Evolutionary conservation across 495 filamentous ascomycete genomes (phyloP).

Genomic region (Chaetomium tenue): DNA sequence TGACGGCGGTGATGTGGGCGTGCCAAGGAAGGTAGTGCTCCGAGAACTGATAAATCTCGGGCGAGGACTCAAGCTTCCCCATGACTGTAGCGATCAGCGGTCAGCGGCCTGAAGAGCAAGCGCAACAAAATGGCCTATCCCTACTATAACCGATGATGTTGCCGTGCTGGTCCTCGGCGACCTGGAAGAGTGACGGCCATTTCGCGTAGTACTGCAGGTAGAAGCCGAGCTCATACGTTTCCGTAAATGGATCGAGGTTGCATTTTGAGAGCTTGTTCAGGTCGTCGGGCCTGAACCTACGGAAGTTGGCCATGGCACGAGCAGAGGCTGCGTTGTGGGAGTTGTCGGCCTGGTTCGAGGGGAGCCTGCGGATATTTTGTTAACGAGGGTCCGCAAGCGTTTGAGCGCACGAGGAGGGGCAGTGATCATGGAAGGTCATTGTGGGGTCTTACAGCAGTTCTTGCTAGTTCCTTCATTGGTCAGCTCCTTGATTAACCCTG

Average conservation of each 20-base stretch:
- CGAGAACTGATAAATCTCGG: constrained; percentile 63
- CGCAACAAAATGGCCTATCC: constrained; percentile 22
- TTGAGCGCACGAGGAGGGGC: no score
- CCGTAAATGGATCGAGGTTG: constrained; percentile 91
- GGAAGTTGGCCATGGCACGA: constrained; percentile 47
- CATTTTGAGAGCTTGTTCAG: constrained; percentile 67
- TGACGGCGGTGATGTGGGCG: constrained; percentile 94
- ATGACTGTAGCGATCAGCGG: constrained; percentile 62
- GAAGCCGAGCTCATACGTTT: constrained; percentile 93
- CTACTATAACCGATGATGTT: constrained; percentile 91
- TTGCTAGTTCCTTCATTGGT: not conserved
- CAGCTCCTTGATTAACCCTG: not conserved
- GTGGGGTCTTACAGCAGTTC: not conserved
- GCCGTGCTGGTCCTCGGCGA: constrained; percentile 75
- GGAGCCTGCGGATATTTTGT: not conserved
- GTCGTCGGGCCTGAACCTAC: constrained; percentile 46
- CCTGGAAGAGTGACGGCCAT: constrained; percentile 91
- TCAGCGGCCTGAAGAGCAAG: not conserved
- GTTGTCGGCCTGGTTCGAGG: not conserved
- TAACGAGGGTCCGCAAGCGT: not conserved
- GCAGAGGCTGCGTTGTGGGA: not conserved
- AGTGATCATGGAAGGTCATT: no score
- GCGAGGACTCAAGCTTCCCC: constrained; percentile 91
- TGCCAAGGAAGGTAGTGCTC: constrained; percentile 94
- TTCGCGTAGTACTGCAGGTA: constrained; percentile 92